Base-by-base conservation (phyloP, 768 basidiomycete species). In the Amylocystis lapponica region DNA sequence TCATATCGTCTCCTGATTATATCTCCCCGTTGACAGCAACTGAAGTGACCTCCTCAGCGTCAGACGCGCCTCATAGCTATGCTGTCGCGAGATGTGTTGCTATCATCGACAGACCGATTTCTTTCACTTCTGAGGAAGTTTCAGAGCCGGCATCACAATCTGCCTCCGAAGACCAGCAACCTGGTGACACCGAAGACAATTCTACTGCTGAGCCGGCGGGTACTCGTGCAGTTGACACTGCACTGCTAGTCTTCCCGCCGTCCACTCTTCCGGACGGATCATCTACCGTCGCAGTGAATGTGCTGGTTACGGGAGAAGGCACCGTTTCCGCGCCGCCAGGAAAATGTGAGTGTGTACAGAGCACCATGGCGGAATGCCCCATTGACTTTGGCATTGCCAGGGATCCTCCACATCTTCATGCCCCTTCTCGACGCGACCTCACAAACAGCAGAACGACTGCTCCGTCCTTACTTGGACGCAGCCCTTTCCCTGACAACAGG, bases 161-260 rank as follows among this genome's bases (percentile, higher is more conserved):
- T n/a, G 25, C 47, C 2, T 10, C 38, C 6, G 49, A 51, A 14
- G 43, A 20, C 3, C 62, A 67, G 22, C 48, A 54, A 12, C 9
- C 36, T 1, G 44, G n/a, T 4, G 51, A 48, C 2, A 49, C 47
- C 26, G 42, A 43, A 2, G 36, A 42, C 6, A 27, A 22, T 5
- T 8, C 31, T 12, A 30, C 16, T 3, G 10, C 40, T 3, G 14
- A 35, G 13, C 25, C 32, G 12, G 33, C 42, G 2, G 19, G 25
- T 1, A 21, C 34, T 12, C 43, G 46, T 29, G 49, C 60, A 12
- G 51, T 76, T 11, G 89, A 92, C 56, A 82, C 85, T 13, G 75
- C 72, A 2, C 59, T 91, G 12, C 57, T 92, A 5, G 71, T 91
- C 4, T 89, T 91, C 50, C 86, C 90, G 0, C 91, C 90, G 1